These are phyloP conservation scores for Jaltomata sinuosa DNA, from an alignment of 257 asterid genomes.

Conservation along the genomic window DNA sequence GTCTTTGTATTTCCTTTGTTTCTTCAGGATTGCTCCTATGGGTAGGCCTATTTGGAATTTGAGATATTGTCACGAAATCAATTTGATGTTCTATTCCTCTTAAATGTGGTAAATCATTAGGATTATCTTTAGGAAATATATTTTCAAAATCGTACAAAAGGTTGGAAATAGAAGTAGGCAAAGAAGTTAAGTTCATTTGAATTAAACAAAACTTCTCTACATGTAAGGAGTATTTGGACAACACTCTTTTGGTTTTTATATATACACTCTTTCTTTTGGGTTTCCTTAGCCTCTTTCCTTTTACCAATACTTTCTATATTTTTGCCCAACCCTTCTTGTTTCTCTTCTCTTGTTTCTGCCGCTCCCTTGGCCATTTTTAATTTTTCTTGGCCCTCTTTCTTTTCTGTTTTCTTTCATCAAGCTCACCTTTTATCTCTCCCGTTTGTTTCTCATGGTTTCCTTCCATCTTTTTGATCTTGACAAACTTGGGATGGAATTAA, in stretches of 20 bases:
- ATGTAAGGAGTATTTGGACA: background rate
- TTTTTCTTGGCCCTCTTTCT: background rate
- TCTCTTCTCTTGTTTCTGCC: background rate
- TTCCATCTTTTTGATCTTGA: background rate
- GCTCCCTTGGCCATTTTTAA: background rate
- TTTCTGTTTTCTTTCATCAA: background rate
- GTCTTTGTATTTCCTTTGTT: background rate
- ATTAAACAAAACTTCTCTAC: background rate
- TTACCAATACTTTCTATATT: background rate
- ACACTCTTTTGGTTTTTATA: background rate
- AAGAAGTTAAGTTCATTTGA: background rate
- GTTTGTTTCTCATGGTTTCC: background rate
- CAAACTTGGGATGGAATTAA: background rate
- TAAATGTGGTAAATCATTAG: background rate
- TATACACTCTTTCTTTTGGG: background rate
- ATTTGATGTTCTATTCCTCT: background rate
- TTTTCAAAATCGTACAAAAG: background rate
- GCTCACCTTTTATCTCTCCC: background rate
- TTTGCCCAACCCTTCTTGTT: background rate
- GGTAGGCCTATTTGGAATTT: background rate
- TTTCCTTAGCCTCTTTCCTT: background rate
- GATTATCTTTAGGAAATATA: background rate
- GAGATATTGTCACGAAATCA: background rate
- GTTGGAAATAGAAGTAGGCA: background rate
- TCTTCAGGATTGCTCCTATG: background rate